Evolutionary conservation across 2,329 filamentous ascomycete genomes (phyloP).

Genomic region (Colletotrichum euphorbiae): DNA sequence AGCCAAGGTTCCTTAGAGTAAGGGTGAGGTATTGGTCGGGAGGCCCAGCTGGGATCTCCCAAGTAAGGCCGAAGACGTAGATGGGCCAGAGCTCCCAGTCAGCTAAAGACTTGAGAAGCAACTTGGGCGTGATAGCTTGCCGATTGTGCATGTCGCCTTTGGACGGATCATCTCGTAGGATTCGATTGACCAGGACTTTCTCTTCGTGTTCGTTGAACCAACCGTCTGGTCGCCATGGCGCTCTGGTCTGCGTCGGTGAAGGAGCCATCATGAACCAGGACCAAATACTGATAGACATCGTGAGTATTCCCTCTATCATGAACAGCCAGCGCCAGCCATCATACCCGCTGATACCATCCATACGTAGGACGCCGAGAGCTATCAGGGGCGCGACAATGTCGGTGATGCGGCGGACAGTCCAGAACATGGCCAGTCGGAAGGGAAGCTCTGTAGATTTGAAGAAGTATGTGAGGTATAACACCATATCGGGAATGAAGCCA

Average conservation of each 20-base stretch:
- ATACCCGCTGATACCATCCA: conserved; percentile 43
- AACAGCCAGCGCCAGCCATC: conserved; percentile 45
- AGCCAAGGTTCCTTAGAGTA: conserved; percentile 43
- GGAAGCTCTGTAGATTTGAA: conserved; percentile 45
- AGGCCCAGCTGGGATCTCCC: conserved; percentile 46
- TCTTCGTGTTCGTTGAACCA: conserved; percentile 70
- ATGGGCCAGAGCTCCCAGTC: conserved; percentile 69
- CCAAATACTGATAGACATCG: conserved; percentile 44
- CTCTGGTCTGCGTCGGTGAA: conserved; percentile 53
- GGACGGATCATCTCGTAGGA: conserved; percentile 65
- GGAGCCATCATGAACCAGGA: conserved; percentile 49
- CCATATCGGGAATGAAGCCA: conserved; percentile 54
- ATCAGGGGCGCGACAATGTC: conserved; percentile 46
- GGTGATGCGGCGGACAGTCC: conserved; percentile 43
- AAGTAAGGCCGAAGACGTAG: conserved; percentile 61
- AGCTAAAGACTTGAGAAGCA: conserved; percentile 58
- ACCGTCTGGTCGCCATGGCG: conserved; percentile 61
- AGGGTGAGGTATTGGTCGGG: conserved; percentile 45
- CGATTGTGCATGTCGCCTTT: conserved; percentile 68
- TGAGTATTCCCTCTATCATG: conserved; percentile 40
- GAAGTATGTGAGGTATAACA: conserved; percentile 46
- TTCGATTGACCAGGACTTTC: conserved; percentile 67
- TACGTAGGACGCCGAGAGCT: conserved; percentile 46
- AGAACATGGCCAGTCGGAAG: conserved; percentile 45
- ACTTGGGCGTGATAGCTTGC: conserved; percentile 58